phyloP scores from a whole-genome alignment of 257 asterid genomes.

The Henckelia pumila region DNA sequence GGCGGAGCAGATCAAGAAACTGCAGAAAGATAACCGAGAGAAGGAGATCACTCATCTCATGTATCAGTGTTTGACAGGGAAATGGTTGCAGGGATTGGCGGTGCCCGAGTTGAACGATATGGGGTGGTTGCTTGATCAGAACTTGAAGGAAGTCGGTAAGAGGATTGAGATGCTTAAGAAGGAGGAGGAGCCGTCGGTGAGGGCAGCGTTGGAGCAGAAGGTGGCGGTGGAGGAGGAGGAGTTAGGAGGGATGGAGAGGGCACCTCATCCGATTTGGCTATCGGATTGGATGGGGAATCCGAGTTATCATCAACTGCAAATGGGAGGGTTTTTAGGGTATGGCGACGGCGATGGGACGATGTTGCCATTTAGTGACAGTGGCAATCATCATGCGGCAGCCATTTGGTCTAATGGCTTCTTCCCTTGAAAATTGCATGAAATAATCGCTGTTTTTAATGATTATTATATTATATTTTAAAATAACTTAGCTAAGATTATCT shows the following conservation, averaged over 20 bases:
- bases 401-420: constrained; percentile 51
- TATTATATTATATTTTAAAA: too few species aligned
- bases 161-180: constrained; percentile 53
- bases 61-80: constrained; percentile 66
- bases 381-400: constrained; percentile 14
- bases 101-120: constrained; percentile 59
- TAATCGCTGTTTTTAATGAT: too few species aligned
- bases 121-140: constrained; percentile 61
- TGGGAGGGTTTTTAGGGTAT: too few species aligned
- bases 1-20: constrained; percentile 63
- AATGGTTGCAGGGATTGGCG: constrained; percentile 39
- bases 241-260: constrained; percentile 32
- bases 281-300: constrained; percentile 43
- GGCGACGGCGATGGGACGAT: too few species aligned
- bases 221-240: constrained; percentile 22
- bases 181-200: constrained; percentile 7
- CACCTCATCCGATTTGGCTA: constrained; percentile 42
- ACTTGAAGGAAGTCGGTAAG: constrained; percentile 56
- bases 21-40: constrained; percentile 62
- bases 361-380: constrained; percentile 40
- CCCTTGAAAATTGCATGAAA: constrained; percentile 40
- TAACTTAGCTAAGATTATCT: too few species aligned
- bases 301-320: constrained; percentile 25
- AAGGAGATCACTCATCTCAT: constrained; percentile 65
- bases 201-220: constrained; percentile 21